Percentiles rank a stretch among this genome's conserved stretches.
Conservation (phyloP, 768 basidiomycete species). For the Lentinus tigrinus region DNA sequence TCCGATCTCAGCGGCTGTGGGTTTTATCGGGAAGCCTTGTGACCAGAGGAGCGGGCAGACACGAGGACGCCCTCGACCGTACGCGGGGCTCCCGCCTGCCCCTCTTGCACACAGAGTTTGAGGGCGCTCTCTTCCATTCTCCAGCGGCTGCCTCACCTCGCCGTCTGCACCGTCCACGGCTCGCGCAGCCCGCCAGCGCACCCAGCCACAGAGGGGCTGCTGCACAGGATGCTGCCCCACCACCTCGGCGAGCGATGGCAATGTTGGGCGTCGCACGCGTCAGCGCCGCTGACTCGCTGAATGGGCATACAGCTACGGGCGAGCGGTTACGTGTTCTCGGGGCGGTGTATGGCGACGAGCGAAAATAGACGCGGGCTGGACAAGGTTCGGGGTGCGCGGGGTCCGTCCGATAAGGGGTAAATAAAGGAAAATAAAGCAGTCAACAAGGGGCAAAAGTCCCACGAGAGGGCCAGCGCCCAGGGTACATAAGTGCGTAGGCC, state of each 20-base stretch:
- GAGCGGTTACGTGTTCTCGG: constrained; percentile 13
- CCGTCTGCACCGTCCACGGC: too few species aligned
- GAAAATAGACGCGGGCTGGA: constrained; percentile 5
- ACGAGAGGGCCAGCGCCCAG: constrained; percentile 26
- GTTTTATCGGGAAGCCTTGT: constrained; percentile 20
- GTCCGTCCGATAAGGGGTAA: constrained; percentile 16
- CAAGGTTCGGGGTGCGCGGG: constrained; percentile 13
- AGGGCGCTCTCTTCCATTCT: constrained; percentile 19
- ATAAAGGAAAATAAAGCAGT: constrained; percentile 18
- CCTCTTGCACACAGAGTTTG: constrained; percentile 9
- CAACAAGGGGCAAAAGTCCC: constrained; percentile 21
- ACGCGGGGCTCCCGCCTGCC: not conserved
- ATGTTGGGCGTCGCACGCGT: not conserved
- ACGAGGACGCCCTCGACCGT: constrained; percentile 13
- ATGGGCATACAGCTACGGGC: not conserved
- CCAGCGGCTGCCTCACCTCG: constrained; percentile 1
- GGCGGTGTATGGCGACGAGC: constrained; percentile 8
- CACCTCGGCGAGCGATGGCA: not conserved
- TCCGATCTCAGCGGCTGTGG: constrained; percentile 26
- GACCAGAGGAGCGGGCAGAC: constrained; percentile 11
- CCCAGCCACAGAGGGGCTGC: not conserved
- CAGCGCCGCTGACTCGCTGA: not conserved
- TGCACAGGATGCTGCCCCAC: too few species aligned
- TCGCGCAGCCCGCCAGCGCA: not conserved
- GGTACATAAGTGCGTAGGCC: constrained; percentile 37